Evolutionary conservation across 129 eudicot genomes (phyloP).

Genomic region (Calendula officinalis): DNA sequence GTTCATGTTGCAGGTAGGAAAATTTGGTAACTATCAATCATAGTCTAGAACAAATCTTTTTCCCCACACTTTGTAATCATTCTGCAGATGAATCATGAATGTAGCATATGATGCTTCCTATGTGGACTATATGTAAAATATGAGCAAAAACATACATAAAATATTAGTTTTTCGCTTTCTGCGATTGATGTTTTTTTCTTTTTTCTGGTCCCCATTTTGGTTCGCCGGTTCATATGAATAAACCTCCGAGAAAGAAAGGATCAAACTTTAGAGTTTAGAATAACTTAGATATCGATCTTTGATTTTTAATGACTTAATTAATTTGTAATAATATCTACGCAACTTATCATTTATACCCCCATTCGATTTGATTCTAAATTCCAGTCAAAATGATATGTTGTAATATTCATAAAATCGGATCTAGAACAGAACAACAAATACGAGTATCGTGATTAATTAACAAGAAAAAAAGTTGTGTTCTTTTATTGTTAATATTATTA

Average conservation of each 20-base stretch:
- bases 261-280: neutral
- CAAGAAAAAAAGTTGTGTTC: constrained; percentile 4
- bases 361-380: constrained; percentile 31
- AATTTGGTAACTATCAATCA: constrained; percentile 24
- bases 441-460: constrained; percentile 17
- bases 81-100: constrained; percentile 27
- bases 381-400: constrained; percentile 8
- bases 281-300: constrained; percentile 18
- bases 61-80: constrained; percentile 14
- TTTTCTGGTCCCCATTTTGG: constrained; percentile 12
- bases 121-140: constrained; percentile 14
- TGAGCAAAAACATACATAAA: constrained; percentile 19
- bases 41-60: constrained; percentile 17
- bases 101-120: constrained; percentile 22
- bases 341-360: constrained; percentile 26
- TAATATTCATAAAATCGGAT: constrained; percentile 20
- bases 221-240: constrained; percentile 7
- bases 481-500: constrained; percentile 20
- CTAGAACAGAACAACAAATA: constrained; percentile 5
- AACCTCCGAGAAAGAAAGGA: constrained; percentile 13
- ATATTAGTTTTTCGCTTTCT: constrained; percentile 20
- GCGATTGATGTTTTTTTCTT: neutral
- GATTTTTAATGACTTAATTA: constrained; percentile 16
- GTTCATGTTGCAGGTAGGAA: constrained; percentile 4
- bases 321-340: constrained; percentile 19